These are phyloP conservation scores for Didymella sp. DNA, from an alignment of 2,329 filamentous ascomycete species.

Conservation along the genomic window DNA sequence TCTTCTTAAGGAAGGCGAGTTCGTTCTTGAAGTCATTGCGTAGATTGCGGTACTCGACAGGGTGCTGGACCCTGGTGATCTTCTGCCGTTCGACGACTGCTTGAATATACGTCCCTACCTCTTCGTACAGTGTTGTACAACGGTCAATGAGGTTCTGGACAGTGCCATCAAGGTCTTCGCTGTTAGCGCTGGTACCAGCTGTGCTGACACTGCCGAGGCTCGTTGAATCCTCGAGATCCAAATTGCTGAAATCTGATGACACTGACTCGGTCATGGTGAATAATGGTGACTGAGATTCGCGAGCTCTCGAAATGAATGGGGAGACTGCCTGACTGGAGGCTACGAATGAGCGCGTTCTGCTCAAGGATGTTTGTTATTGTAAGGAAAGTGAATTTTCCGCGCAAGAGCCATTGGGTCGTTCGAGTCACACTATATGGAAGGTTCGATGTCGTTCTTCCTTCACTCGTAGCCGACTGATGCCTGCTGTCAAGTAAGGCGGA, in stretches of 20 bases:
- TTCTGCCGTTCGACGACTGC: slow-evolving; percentile 44
- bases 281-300: neutral
- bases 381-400: neutral
- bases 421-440: slow-evolving; percentile 18
- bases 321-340: neutral
- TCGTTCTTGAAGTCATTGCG: slow-evolving; percentile 48
- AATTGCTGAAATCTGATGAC: slow-evolving; percentile 14
- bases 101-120: slow-evolving; percentile 52
- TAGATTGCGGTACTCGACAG: slow-evolving; percentile 45
- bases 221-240: slow-evolving; percentile 21
- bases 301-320: too few relatives aligned
- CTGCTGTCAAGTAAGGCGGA: neutral
- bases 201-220: slow-evolving; percentile 7
- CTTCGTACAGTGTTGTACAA: slow-evolving; percentile 49
- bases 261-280: slow-evolving; percentile 27
- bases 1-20: slow-evolving; percentile 42
- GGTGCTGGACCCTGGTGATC: slow-evolving; percentile 43
- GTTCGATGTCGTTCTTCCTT: slow-evolving; percentile 19
- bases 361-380: slow-evolving; percentile 1
- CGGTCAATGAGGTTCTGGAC: slow-evolving; percentile 47
- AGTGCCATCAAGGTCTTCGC: slow-evolving; percentile 31
- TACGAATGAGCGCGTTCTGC: neutral
- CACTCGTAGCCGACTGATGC: neutral
- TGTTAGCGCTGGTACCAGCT: neutral
- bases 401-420: slow-evolving; percentile 14